Base-by-base conservation (phyloP, 441 rosid species). In the Croton setiger region DNA sequence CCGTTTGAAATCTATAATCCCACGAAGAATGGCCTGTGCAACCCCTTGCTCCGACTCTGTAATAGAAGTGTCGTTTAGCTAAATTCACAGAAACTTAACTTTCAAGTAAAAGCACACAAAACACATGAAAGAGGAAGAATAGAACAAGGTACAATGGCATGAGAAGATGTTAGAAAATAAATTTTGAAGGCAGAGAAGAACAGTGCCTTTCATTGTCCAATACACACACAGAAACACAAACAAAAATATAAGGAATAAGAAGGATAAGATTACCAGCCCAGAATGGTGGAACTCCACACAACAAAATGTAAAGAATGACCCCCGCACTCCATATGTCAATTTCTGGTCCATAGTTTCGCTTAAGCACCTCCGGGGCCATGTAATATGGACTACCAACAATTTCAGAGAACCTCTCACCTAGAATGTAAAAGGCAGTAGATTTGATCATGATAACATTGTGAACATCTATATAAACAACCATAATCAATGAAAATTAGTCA, bases 291-390 rank as follows among this genome's bases (percentile, higher is more conserved):
- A 90, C 98, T 62, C 99, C 99, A 49, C 98, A 95, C 67, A 95
- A 74, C 66, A 95, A 82, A 73, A 95, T 95, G 74, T 89, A 92
- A 54, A 95, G 98, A 75, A 95, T 90, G 59, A 95, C 99, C 73
- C 99, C 99, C 31, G 98, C 98, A 82, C 99, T 95, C 99, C 99
- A 95, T 74, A 95, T 95, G 77, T 95, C 99, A 69, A 95, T 92
- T 79, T 95, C 99, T 5, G 96, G 99, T 53, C 99, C 99, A 74
- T 95, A 95, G 69, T 71, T 92, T 53, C 96, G 73, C 88, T 92
- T 95, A 31, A 95, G 92, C 78, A 94, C 99, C 88, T 94, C 99
- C 8, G 99, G 99, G 64, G 99, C 98, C 99, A 95, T 95, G 82
- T 95, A 95, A 78, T 95, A 95, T 51, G 99, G 98, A 72, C 99